Evolutionary conservation across 257 asterid species (phyloP).

Genomic region (Solanum corneliomulleri): DNA sequence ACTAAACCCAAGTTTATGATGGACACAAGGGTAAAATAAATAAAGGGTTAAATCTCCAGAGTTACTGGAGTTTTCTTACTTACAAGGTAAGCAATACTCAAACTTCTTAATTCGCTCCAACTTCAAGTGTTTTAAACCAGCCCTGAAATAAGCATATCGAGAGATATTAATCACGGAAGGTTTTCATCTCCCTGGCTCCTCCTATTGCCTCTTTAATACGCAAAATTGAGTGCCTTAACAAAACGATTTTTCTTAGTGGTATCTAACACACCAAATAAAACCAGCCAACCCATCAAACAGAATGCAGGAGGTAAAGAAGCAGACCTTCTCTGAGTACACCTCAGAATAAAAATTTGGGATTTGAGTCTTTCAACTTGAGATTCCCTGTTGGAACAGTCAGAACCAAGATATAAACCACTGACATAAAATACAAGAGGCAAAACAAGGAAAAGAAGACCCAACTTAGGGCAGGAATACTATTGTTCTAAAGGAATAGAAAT

Average conservation of each 20-base stretch:
- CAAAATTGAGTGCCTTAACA: not conserved
- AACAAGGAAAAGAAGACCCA: not conserved
- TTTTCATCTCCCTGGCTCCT: not conserved
- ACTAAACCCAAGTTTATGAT: not conserved
- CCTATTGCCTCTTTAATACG: not conserved
- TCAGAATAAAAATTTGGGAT: slow-evolving; percentile 68
- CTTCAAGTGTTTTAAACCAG: slow-evolving; percentile 78
- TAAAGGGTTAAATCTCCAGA: not conserved
- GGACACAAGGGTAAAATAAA: not conserved
- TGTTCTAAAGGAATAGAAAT: not conserved
- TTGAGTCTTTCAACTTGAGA: slow-evolving; percentile 87
- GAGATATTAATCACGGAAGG: not conserved
- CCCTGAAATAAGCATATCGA: slow-evolving; percentile 36
- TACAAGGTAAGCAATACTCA: slow-evolving; percentile 91
- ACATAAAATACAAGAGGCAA: not conserved
- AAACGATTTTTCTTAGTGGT: not conserved
- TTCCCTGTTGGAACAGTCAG: slow-evolving; percentile 34
- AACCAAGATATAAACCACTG: not conserved
- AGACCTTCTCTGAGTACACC: slow-evolving; percentile 91
- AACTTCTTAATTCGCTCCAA: slow-evolving; percentile 75
- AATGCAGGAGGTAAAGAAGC: not conserved
- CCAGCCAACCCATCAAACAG: not conserved
- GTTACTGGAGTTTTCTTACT: slow-evolving; percentile 14
- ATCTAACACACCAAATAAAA: not conserved
- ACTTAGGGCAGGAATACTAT: not conserved